Conservation (phyloP, 441 rosid species). For the Hypseocharis bilobata region DNA sequence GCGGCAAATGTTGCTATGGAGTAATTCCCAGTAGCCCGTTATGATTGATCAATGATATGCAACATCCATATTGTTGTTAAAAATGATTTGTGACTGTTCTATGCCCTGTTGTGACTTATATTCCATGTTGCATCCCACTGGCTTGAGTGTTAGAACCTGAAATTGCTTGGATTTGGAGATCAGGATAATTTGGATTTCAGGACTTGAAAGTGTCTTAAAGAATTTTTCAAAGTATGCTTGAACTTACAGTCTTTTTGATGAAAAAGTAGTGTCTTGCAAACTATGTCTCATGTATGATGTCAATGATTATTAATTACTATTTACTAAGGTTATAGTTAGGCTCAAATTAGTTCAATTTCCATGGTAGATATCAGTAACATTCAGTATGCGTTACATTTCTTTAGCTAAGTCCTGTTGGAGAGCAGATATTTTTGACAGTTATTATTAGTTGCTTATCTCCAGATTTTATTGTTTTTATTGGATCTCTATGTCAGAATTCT, state of each 20-base stretch:
- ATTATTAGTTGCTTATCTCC: slow-evolving; percentile 17
- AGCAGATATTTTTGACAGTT: no score
- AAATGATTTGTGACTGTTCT: background rate
- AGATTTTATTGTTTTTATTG: slow-evolving; percentile 9
- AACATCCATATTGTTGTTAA: background rate
- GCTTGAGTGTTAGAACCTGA: background rate
- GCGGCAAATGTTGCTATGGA: no score
- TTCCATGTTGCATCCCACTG: background rate
- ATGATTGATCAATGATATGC: background rate
- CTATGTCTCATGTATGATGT: no score
- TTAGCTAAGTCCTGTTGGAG: no score
- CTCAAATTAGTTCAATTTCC: background rate
- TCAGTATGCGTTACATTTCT: no score
- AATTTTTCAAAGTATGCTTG: background rate
- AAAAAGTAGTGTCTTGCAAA: background rate
- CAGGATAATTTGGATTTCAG: background rate
- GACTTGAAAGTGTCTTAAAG: background rate
- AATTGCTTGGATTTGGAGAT: background rate
- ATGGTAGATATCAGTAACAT: no score
- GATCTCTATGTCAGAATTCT: slow-evolving; percentile 54
- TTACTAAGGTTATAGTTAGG: background rate
- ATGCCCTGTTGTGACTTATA: background rate
- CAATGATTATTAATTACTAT: no score
- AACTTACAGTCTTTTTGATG: background rate
- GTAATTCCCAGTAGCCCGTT: background rate